Evolutionary conservation across 1,139 yeast genomes (phyloP), one percentile per base, ranked within the genome.

Genomic region (Kurtzmaniella quercitrusa): DNA sequence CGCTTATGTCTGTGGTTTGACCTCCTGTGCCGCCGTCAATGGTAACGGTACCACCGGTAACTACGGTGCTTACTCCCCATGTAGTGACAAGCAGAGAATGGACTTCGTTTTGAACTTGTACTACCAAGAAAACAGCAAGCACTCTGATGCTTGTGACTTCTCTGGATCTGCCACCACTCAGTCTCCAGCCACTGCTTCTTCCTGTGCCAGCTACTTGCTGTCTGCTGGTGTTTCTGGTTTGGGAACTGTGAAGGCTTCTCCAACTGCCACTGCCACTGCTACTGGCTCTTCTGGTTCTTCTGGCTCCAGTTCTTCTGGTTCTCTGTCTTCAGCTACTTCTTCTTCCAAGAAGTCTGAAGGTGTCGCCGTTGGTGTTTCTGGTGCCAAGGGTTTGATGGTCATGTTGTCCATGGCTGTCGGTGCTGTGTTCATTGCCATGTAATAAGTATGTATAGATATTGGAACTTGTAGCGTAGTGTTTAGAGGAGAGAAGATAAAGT

Each of bases 61-160:
- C 34, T 83, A 82, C 55, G 90, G 87, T 56, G 75, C 82, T 37
- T 77, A 66, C 62, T 78, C 84, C 5, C 76, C 71, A 73, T 81
- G 86, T 63, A 63, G 71, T 44, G 67, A 75, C 52, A 72, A 77
- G 67, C 83, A 79, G 53, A 74, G 79, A 70, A 77, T 83, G 60
- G 78, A 81, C 60, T 83, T 73, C 60, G 72, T 80, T 45, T 65
- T 83, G 58, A 78, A 82, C 72, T 59, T 69, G 54, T 83, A 84
- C 75, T 78, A 78, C 68, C 52, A 66, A 51, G 66, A 64, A 34
- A 70, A 81, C 45, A 75, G 70, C 53, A 63, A 65, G 47, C 48
- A 51, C 46, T 50, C 63, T 18, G 60, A 70, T 40, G 86, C 86
- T 41, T 85, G 94, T 75, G 77, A 74, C 61, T 85, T 85, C 66